Base-by-base conservation (phyloP, 305 asterid genomes). In the Fraxinus velutina region DNA sequence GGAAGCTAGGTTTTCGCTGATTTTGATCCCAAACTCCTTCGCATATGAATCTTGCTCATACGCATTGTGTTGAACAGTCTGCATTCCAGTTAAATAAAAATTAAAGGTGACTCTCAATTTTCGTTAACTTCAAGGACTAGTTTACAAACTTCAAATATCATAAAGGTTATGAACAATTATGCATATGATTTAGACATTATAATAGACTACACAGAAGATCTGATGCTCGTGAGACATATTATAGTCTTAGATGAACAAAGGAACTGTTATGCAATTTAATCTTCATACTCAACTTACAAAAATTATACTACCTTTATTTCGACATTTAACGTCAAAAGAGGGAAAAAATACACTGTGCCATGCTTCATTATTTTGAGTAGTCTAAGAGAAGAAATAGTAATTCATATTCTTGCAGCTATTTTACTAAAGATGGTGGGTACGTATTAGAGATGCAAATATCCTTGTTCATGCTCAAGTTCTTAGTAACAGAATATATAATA, bases 31-130 rank as follows among this genome's bases (percentile, higher is more conserved):
- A 76, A 96, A 96, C 88, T 96, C 99, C 79, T 89, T 92, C 22
- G 99, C 99, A 73, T 93, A 96, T 39, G 97, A 95, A 82, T 96
- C 98, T 84, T 93, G 94, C 27, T 91, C 98, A 36, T 94, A 96
- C 50, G 85, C 90, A 84, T 93, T 96, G 75, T 93, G 96, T 42
- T 94, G 97, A 75, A 96, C 93, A 39, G 98, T 94, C 99, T 96
- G 86, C 83, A 81, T 76, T 57, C 17, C 86, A 47, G 33, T 64
- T 64, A 64, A 9, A 64, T 64, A 57, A 57, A 57, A 57, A 60
- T 60, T 8, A 60, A 60, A 60, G 70, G 2, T 60, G 30, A 7
- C 15, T 60, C 55, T 44, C 55, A 44, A 44, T 44, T 44, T 44
- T 44, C 55, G 55, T 44, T 44, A 2, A 60, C 30, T 60, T 60